Evolutionary conservation across 2,329 filamentous ascomycete species (phyloP).

Genomic region (Hansfordia pulvinata): DNA sequence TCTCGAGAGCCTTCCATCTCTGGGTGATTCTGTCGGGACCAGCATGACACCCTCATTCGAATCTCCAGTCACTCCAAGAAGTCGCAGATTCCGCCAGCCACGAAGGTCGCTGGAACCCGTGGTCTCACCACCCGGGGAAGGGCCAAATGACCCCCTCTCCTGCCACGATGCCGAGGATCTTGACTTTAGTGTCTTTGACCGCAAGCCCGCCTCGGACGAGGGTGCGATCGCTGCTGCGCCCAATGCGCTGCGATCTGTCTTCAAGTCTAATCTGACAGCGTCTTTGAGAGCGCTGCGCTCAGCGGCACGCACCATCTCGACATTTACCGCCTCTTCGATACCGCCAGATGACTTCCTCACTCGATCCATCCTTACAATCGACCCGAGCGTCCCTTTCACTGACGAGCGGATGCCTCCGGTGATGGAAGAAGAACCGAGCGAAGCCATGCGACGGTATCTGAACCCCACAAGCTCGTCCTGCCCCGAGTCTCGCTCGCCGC

Average conservation of each 20-base stretch:
- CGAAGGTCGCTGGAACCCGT: slow-evolving; percentile 40
- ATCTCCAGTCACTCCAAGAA: slow-evolving; percentile 29
- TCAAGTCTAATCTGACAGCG: slow-evolving; percentile 57
- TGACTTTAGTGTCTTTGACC: slow-evolving; percentile 33
- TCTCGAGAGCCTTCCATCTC: slow-evolving; percentile 46
- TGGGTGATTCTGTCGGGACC: slow-evolving; percentile 39
- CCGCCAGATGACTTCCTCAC: slow-evolving; percentile 55
- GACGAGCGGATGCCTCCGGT: slow-evolving; percentile 53
- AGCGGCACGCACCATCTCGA: slow-evolving; percentile 50
- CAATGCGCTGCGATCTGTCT: slow-evolving; percentile 37
- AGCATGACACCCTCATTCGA: slow-evolving; percentile 34
- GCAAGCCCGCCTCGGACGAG: slow-evolving; percentile 11
- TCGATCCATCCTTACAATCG: slow-evolving; percentile 53
- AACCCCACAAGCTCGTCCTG: slow-evolving; percentile 45
- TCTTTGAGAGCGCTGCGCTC: slow-evolving; percentile 51
- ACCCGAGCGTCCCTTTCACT: slow-evolving; percentile 51
- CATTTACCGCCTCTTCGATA: slow-evolving; percentile 47
- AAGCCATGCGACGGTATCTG: slow-evolving; percentile 52
- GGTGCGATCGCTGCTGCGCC: slow-evolving; percentile 20
- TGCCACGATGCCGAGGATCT: slow-evolving; percentile 27
- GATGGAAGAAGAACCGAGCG: slow-evolving; percentile 49
- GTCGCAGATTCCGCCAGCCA: slow-evolving; percentile 25
- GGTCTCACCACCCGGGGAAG: slow-evolving; percentile 36
- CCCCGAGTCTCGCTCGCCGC: slow-evolving; percentile 22
- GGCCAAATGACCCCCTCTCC: slow-evolving; percentile 33